These are phyloP conservation scores for Hanseniaspora jakobsenii DNA, from an alignment of 805 yeast species.

Conservation along the genomic window DNA sequence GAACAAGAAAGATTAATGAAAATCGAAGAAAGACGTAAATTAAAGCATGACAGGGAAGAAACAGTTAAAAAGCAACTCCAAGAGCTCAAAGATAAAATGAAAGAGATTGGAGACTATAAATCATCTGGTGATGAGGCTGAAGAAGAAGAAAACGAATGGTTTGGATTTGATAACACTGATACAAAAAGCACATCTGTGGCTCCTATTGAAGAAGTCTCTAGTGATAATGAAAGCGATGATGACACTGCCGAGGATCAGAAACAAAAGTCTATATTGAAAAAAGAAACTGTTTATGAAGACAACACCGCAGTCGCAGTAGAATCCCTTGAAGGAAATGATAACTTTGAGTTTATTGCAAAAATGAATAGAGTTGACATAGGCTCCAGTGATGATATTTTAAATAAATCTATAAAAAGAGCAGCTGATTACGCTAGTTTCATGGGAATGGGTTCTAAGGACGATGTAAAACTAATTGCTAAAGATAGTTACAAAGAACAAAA, in stretches of 20 bases:
- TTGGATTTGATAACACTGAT: slow-evolving; percentile 19
- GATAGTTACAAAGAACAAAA: slow-evolving; percentile 15
- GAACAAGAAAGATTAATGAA: slow-evolving; percentile 65
- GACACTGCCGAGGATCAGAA: slow-evolving; percentile 18
- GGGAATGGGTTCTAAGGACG: slow-evolving; percentile 37
- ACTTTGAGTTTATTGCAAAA: slow-evolving; percentile 50
- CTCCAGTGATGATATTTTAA: slow-evolving; percentile 55
- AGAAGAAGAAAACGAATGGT: slow-evolving; percentile 20
- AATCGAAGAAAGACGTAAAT: slow-evolving; percentile 60
- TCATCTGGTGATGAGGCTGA: slow-evolving; percentile 20
- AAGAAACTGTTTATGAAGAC: slow-evolving; percentile 27
- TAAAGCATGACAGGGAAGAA: slow-evolving; percentile 51
- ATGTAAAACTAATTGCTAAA: slow-evolving; percentile 21
- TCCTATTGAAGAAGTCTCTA: slow-evolving; percentile 22
- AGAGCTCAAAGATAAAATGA: slow-evolving; percentile 26
- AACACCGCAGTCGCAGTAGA: slow-evolving; percentile 39
- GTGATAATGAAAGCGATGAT: slow-evolving; percentile 19
- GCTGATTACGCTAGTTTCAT: slow-evolving; percentile 65
- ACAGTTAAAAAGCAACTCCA: slow-evolving; percentile 47
- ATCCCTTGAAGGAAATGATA: slow-evolving; percentile 36
- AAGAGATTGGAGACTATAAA: slow-evolving; percentile 23
- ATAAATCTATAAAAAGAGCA: slow-evolving; percentile 66
- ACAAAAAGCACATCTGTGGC: slow-evolving; percentile 28
- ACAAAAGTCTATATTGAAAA: slow-evolving; percentile 27
- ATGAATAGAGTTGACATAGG: slow-evolving; percentile 60